Evolutionary conservation across 2,329 filamentous ascomycete genomes (phyloP).

Genomic region (Leptosphaerulina australis): DNA sequence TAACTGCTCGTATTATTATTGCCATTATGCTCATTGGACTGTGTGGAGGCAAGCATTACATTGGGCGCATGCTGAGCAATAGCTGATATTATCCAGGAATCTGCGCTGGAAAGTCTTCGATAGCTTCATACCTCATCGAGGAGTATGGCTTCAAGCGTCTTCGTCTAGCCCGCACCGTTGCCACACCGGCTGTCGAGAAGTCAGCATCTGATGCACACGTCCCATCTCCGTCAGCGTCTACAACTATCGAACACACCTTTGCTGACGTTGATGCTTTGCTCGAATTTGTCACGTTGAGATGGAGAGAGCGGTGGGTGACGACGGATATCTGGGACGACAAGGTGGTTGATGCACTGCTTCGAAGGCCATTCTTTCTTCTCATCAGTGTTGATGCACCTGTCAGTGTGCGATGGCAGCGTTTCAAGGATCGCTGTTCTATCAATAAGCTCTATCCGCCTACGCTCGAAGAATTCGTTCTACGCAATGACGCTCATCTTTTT

Average conservation of each 20-base stretch:
- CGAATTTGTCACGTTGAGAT: constrained; percentile 83
- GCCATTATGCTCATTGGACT: constrained; percentile 73
- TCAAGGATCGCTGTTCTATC: constrained; percentile 63
- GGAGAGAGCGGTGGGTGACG: constrained; percentile 84
- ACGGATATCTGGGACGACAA: constrained; percentile 78
- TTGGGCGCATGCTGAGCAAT: background rate
- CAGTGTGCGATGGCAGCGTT: constrained; percentile 80
- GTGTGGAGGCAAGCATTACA: constrained; percentile 54
- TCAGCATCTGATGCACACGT: constrained; percentile 41
- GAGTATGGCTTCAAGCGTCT: constrained; percentile 82
- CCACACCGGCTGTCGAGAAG: constrained; percentile 51
- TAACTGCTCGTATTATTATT: background rate
- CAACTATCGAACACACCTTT: constrained; percentile 45
- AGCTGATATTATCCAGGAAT: constrained; percentile 65
- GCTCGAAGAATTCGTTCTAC: constrained; percentile 65
- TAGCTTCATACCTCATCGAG: constrained; percentile 84
- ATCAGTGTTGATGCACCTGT: constrained; percentile 91
- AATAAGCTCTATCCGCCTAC: constrained; percentile 58
- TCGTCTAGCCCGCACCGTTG: constrained; percentile 57
- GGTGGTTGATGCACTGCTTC: constrained; percentile 74
- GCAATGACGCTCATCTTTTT: constrained; percentile 78
- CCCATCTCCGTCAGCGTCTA: constrained; percentile 22
- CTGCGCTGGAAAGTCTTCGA: constrained; percentile 89
- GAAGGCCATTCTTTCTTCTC: constrained; percentile 90
- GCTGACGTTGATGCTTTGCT: constrained; percentile 69